Conservation (phyloP, 83 land plant genomes). For the Picea mariana region DNA sequence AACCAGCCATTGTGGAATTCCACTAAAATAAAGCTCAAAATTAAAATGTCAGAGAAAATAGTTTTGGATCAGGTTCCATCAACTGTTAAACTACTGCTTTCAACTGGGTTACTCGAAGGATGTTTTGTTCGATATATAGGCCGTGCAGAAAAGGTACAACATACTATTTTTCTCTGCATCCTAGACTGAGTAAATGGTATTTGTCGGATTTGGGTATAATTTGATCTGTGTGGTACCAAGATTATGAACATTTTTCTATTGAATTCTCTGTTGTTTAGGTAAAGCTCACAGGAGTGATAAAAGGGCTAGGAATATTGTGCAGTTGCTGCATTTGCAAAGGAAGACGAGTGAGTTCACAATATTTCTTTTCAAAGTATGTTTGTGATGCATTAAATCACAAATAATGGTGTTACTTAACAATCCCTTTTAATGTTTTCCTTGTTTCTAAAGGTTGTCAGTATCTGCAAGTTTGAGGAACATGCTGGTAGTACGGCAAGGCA, state of each 20-base stretch:
- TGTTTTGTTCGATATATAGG: slow-evolving; percentile 15
- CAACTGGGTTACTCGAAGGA: slow-evolving; percentile 67
- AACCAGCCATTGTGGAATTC: slow-evolving; percentile 16
- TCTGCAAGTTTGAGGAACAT: slow-evolving; percentile 50
- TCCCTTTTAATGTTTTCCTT: slow-evolving; percentile 4
- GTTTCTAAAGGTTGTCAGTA: slow-evolving; percentile 37
- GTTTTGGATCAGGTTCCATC: slow-evolving; percentile 31
- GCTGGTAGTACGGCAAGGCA: slow-evolving; percentile 59
- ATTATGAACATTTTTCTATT: not conserved
- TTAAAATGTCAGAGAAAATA: slow-evolving; percentile 54
- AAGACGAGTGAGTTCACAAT: not conserved
- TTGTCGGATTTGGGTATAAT: not conserved
- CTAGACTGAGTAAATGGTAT: not conserved
- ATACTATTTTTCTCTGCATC: not conserved
- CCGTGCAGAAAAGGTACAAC: slow-evolving; percentile 10
- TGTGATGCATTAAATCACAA: not conserved
- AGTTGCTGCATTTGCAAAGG: slow-evolving; percentile 8
- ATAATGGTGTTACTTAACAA: not conserved
- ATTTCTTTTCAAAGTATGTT: not conserved
- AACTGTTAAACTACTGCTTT: slow-evolving; percentile 46
- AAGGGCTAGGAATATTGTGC: not conserved
- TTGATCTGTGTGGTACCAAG: not conserved
- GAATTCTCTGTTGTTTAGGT: not conserved
- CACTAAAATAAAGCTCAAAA: slow-evolving; percentile 28
- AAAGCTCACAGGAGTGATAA: slow-evolving; percentile 2